Evolutionary conservation across 345 rosid genomes (phyloP).

Genomic region (Microthlaspi erraticum): DNA sequence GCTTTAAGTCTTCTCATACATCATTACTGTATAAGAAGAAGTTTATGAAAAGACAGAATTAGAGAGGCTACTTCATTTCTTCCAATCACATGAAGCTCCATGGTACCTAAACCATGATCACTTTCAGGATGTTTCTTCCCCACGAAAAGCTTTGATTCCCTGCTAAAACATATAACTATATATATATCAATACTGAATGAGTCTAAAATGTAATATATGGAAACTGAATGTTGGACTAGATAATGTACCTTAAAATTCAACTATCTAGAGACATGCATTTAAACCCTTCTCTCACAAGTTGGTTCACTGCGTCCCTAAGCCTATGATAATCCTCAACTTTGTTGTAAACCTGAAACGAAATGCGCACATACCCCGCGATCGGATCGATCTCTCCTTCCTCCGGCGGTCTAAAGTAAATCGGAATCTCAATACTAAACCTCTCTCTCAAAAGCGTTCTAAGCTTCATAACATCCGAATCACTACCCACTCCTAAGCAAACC

Average conservation of each 20-base stretch:
- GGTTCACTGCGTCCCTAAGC: conserved; percentile 66
- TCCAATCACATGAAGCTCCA: conserved; percentile 35
- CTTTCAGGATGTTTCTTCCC: conserved; percentile 23
- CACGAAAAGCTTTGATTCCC: conserved; percentile 17
- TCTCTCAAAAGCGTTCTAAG: conserved; percentile 75
- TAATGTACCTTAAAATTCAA: conserved; percentile 50
- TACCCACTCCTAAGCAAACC: conserved; percentile 57
- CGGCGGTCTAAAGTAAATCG: conserved; percentile 63
- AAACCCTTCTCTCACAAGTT: conserved; percentile 60
- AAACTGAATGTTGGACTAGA: conserved; percentile 21
- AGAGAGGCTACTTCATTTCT: conserved; percentile 28
- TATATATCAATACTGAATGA: too few species aligned
- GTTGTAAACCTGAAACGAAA: conserved; percentile 89
- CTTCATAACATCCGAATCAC: conserved; percentile 58
- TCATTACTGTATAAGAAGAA: conserved; percentile 32
- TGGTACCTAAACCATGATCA: conserved; percentile 47
- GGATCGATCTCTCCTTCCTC: conserved; percentile 60
- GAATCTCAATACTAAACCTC: conserved; percentile 70
- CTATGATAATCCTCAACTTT: conserved; percentile 73
- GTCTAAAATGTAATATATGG: not conserved
- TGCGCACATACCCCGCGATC: conserved; percentile 76
- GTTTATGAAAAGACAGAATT: conserved; percentile 25
- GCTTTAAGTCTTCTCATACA: conserved; percentile 35
- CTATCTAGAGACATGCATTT: conserved; percentile 55
- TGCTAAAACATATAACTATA: conserved; percentile 2